These are phyloP conservation scores for Hyparrhenia diplandra DNA, from an alignment of 176 grass and related monocot genomes.

Conservation along the genomic window DNA sequence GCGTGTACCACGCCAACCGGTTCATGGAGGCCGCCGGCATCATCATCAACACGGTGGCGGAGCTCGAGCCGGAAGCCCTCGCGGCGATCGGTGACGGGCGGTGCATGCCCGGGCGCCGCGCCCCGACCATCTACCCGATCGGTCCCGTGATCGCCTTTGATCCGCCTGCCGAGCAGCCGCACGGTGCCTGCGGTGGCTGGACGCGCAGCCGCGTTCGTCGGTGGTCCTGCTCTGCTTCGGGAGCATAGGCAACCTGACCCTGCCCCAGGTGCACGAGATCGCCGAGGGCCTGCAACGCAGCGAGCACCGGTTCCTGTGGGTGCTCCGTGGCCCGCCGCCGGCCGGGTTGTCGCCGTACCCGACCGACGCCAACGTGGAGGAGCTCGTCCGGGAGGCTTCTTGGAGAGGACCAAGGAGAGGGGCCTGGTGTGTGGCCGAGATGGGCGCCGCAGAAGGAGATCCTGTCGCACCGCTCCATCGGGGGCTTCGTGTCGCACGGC, in stretches of 20 bases:
- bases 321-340: background rate
- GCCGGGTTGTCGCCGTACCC: background rate
- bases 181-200: slow-evolving; percentile 43
- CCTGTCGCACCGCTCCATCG: slow-evolving; percentile 23
- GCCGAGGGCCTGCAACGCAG: slow-evolving; percentile 41
- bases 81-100: background rate
- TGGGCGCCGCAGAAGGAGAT: slow-evolving; percentile 47
- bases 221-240: slow-evolving; percentile 48
- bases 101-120: background rate
- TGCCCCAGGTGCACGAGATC: slow-evolving; percentile 15
- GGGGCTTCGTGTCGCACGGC: slow-evolving; percentile 64
- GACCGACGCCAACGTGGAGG: background rate
- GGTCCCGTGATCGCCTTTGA: slow-evolving; percentile 6
- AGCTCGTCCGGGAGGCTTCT: slow-evolving; percentile 33
- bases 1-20: slow-evolving; percentile 23
- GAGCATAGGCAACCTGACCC: slow-evolving; percentile 16
- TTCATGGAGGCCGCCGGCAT: slow-evolving; percentile 32
- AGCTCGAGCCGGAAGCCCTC: slow-evolving; percentile 25
- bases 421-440: slow-evolving; percentile 27
- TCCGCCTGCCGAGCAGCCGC: background rate
- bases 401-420: slow-evolving; percentile 22
- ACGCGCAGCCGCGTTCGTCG: slow-evolving; percentile 24
- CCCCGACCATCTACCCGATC: slow-evolving; percentile 26
- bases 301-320: slow-evolving; percentile 41
- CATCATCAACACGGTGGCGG: slow-evolving; percentile 40